phyloP scores from a whole-genome alignment of 768 basidiomycete genomes.

The Hemileccinum rubropunctum region DNA sequence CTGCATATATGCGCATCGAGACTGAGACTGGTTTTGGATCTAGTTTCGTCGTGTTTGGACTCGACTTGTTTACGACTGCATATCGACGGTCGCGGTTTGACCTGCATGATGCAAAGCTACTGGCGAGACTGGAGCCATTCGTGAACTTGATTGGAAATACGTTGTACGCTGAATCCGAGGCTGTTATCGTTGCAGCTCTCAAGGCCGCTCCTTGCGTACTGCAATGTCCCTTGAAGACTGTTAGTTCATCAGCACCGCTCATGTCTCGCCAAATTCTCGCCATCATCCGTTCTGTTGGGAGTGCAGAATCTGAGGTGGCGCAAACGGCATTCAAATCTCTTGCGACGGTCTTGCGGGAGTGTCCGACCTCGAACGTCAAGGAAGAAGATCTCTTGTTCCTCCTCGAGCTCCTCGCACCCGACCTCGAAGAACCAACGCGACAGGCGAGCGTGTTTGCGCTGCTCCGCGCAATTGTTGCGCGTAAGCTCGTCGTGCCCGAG shows the following conservation, averaged over 20 bases:
- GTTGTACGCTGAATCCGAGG: slow-evolving; percentile 77
- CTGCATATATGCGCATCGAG: neutral
- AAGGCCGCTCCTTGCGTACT: slow-evolving; percentile 78
- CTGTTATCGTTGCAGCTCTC: slow-evolving; percentile 72
- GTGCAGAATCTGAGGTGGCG: slow-evolving; percentile 84
- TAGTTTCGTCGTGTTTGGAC: slow-evolving; percentile 88
- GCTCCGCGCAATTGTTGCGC: slow-evolving; percentile 84
- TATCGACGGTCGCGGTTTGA: slow-evolving; percentile 85
- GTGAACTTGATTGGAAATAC: slow-evolving; percentile 87
- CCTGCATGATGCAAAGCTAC: slow-evolving; percentile 67
- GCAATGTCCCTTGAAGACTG: slow-evolving; percentile 76
- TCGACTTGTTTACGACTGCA: slow-evolving; percentile 88
- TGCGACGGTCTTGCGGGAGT: slow-evolving; percentile 87
- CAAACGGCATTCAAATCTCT: slow-evolving; percentile 88
- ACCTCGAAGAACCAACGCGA: slow-evolving; percentile 84
- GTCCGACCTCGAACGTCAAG: slow-evolving; percentile 73
- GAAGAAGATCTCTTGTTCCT: slow-evolving; percentile 88
- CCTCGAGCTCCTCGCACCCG: slow-evolving; percentile 81
- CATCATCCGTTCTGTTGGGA: slow-evolving; percentile 79
- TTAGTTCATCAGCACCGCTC: slow-evolving; percentile 75
- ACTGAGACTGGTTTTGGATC: slow-evolving; percentile 1
- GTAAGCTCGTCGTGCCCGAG: slow-evolving; percentile 92
- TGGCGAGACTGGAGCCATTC: slow-evolving; percentile 85
- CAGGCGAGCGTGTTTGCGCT: slow-evolving; percentile 87
- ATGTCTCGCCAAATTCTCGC: slow-evolving; percentile 81